Conservation (phyloP, 2,329 filamentous ascomycete genomes). For the Aquanectria penicillioides region DNA sequence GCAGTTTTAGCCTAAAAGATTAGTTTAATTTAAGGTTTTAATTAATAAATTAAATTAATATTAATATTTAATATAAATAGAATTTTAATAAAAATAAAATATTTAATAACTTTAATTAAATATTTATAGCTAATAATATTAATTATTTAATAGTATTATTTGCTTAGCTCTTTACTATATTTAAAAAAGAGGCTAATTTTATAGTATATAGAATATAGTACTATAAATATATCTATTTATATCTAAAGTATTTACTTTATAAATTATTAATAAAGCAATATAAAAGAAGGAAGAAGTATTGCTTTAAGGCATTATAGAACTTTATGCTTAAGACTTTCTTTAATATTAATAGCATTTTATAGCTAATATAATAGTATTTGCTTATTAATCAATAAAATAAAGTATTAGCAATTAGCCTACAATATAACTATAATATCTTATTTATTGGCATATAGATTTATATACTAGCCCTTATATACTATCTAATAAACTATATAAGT, state of each 20-base stretch:
- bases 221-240: neutral
- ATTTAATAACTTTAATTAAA: neutral
- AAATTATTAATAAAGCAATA: too few species aligned
- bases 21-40: too few species aligned
- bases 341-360: neutral
- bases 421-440: neutral
- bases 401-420: neutral
- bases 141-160: neutral
- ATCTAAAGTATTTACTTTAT: neutral
- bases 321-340: neutral
- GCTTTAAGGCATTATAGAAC: neutral
- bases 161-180: neutral
- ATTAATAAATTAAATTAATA: too few species aligned
- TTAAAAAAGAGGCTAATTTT: slow-evolving; percentile 15
- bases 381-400: neutral
- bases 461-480: neutral
- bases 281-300: neutral
- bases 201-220: neutral
- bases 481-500: neutral
- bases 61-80: neutral
- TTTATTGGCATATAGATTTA: neutral
- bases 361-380: neutral
- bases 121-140: neutral
- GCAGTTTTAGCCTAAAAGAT: too few species aligned
- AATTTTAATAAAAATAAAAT: neutral